phyloP scores from a whole-genome alignment of 768 basidiomycete genomes.

The Termitomyces sp. region DNA sequence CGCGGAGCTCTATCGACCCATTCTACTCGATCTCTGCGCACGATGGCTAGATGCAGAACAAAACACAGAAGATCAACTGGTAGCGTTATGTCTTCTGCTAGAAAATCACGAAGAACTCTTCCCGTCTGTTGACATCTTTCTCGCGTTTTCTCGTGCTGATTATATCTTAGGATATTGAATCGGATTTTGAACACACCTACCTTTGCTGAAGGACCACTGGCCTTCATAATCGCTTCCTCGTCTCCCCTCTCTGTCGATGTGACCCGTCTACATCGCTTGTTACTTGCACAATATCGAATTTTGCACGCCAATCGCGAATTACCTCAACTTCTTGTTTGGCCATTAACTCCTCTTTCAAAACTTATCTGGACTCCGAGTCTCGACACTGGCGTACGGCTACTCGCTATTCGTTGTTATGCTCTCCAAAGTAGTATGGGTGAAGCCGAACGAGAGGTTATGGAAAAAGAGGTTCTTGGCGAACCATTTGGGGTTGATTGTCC shows the following conservation, averaged over 20 bases:
- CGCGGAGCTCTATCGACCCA: constrained; percentile 64
- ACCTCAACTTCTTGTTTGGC: constrained; percentile 59
- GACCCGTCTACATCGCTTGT: constrained; percentile 54
- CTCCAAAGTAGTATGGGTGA: constrained; percentile 76
- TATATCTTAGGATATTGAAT: constrained; percentile 46
- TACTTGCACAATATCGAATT: constrained; percentile 81
- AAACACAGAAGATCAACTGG: constrained; percentile 44
- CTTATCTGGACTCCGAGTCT: constrained; percentile 37
- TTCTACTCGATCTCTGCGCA: constrained; percentile 75
- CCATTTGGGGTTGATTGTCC: constrained; percentile 54
- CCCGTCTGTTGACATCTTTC: constrained; percentile 40
- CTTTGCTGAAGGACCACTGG: constrained; percentile 50
- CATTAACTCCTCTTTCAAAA: constrained; percentile 43
- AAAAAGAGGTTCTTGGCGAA: constrained; percentile 56
- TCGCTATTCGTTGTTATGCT: constrained; percentile 78
- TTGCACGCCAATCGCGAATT: constrained; percentile 69
- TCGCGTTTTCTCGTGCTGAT: constrained; percentile 5
- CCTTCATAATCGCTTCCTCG: constrained; percentile 30
- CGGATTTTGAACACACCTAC: constrained; percentile 37
- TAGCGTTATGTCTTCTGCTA: constrained; percentile 57
- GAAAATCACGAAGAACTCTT: constrained; percentile 69
- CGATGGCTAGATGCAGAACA: constrained; percentile 66
- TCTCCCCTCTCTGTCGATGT: constrained; percentile 29
- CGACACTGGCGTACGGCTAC: constrained; percentile 58
- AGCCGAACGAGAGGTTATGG: constrained; percentile 61